Base-by-base conservation (phyloP, 2,329 filamentous ascomycete species). In the Leptographium wingfieldii region DNA sequence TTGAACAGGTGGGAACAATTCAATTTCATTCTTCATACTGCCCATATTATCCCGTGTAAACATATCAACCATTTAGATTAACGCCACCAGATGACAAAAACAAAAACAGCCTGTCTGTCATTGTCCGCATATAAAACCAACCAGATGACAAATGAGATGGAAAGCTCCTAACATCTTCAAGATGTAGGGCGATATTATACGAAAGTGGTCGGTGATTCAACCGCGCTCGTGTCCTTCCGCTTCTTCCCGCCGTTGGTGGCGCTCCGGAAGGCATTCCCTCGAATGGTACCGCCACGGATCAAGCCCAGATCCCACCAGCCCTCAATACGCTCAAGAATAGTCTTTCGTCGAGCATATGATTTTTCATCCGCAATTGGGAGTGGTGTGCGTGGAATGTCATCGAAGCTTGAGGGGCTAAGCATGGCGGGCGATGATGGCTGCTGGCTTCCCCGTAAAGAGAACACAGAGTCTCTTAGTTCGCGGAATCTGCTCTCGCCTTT, bases 261-360 rank as follows among this genome's bases (percentile, higher is more conserved):
- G 33, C 19, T 38, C 14, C 33, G 54, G 5, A 27, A 33, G 9
- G 70, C 73, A 65, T 71, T 69, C 61, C 76, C 72, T 68, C 70
- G 77, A 31, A 78, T 64, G 22, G 69, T 65, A 25, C 61, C 62
- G 31, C 62, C 60, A 19, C 63, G 62, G 59, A 80, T 63, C 59
- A 81, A 66, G 4, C 73, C 76, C 59, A 81, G 68, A 68, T 81
- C 78, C 78, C 79, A 81, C 78, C 78, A 81, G 5, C 78, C 79
- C 51, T 80, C 77, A 33, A 81, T 71, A 25, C 74, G 69, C 48
- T 76, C 71, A 62, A 79, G 69, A 27, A 81, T 68, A 1, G 78
- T 80, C 70, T 70, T 77, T 9, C 77, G 72, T 65, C 71, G 73
- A 35, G 72, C 69, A 72, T 14, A 51, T 27, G 48, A 54, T 40